Evolutionary conservation across 768 basidiomycete species (phyloP).

Genomic region (Boletus sensibilis): DNA sequence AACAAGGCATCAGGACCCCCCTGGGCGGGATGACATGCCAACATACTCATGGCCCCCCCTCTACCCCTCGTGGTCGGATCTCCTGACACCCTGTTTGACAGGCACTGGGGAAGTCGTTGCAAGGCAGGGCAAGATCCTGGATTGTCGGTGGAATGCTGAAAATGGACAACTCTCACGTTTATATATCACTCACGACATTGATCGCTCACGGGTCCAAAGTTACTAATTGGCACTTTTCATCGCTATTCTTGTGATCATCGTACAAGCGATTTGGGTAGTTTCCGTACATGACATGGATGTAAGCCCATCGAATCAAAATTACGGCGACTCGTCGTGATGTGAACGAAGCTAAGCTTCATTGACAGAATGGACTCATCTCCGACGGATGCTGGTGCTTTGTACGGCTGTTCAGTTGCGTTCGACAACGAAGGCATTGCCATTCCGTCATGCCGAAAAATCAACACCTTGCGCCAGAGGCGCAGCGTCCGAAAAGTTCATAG

Average conservation of each 20-base stretch:
- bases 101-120: slow-evolving; percentile 25
- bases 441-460: slow-evolving; percentile 57
- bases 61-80: slow-evolving; percentile 20
- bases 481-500: slow-evolving; percentile 88
- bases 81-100: slow-evolving; percentile 35
- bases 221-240: slow-evolving; percentile 9
- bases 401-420: slow-evolving; percentile 5
- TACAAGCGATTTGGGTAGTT: slow-evolving; percentile 12
- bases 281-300: slow-evolving; percentile 9
- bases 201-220: slow-evolving; percentile 28
- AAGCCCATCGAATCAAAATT: slow-evolving; percentile 8
- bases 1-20: slow-evolving; percentile 32
- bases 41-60: slow-evolving; percentile 30
- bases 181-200: slow-evolving; percentile 36
- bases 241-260: slow-evolving; percentile 28
- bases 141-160: slow-evolving; percentile 30
- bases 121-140: slow-evolving; percentile 31
- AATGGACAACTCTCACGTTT: slow-evolving; percentile 32
- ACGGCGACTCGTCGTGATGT: slow-evolving; percentile 28
- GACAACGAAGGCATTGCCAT: slow-evolving; percentile 2
- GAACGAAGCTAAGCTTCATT: slow-evolving; percentile 21
- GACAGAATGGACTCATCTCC: slow-evolving; percentile 16
- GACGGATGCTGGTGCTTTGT: slow-evolving; percentile 3
- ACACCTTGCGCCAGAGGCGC: slow-evolving; percentile 94
- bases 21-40: slow-evolving; percentile 35